Base-by-base conservation (phyloP, 73 alveolate genomes). In the Blepharisma japonicum region DNA sequence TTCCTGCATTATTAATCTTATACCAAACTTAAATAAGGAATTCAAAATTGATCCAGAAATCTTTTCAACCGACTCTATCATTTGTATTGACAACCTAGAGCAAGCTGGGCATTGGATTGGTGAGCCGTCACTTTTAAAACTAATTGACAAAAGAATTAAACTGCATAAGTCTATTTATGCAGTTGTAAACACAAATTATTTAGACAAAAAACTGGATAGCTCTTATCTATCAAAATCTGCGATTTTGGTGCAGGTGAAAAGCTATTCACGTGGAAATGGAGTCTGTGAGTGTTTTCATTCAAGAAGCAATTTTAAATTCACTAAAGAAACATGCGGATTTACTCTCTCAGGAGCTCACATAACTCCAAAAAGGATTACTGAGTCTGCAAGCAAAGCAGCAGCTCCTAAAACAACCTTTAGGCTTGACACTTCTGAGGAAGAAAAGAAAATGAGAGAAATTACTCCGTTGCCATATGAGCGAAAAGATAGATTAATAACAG, bases 301-400 rank as follows among this genome's bases (percentile, higher is more conserved):
- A n/a, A 61, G 87, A 71, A 83, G 87, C 6, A 71, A 81, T 49
- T 56, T 11, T 20, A 78, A 78, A 71, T 51, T 54, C 55, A 50
- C 55, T 18, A 83, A 71, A 49, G 87, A 81, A 18, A 55, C 25
- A 27, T 71, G 42, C 39, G 68, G 21, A 54, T 71, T 68, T 54
- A 56, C 47, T 39, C n/a, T 42, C 18, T 45, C 50, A 25, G 78
- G 54, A 7, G 82, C 14, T 25, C 18, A 14, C 18, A 48, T 61
- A 8, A 61, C 14, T 8, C 14, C 18, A 8, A 61, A 61, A 61
- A 0, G 67, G n/a, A 25, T 61, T 5, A 5, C n/a, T 25, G 47
- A 61, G 25, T 20, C 68, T 4, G 32, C 11, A 68, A 42, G 56
- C 20, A 32, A 23, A 21, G 32, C 11, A n/a, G 68, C 68, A 0